These are phyloP conservation scores for Phytophthora kernoviae DNA, from an alignment of 352 stramenopile species.

Conservation along the genomic window DNA sequence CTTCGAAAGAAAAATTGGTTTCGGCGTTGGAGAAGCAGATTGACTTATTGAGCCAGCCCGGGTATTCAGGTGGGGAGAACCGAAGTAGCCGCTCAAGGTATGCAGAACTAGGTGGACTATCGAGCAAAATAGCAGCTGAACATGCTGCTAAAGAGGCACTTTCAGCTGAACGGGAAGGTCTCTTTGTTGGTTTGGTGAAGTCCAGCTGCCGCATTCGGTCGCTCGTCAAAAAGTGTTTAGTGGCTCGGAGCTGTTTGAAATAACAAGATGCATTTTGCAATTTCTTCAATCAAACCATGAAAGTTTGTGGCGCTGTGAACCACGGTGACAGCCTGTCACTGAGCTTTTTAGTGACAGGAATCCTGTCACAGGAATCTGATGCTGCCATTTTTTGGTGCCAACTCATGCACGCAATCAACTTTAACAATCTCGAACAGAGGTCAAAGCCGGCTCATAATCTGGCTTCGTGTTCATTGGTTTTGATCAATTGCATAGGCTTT, in stretches of 20 bases:
- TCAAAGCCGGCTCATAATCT: neutral
- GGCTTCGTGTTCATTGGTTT: neutral
- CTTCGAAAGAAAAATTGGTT: slow-evolving; percentile 4
- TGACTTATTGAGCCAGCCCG: neutral
- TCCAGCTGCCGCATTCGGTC: slow-evolving; percentile 28
- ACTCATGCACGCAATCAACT: too few species aligned
- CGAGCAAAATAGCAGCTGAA: slow-evolving; percentile 40
- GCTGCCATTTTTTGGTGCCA: too few species aligned
- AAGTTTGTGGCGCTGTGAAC: too few species aligned
- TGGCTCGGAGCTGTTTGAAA: neutral
- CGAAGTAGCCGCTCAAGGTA: slow-evolving; percentile 24
- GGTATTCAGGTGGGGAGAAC: slow-evolving; percentile 1
- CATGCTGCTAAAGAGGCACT: slow-evolving; percentile 31
- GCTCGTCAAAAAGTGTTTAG: slow-evolving; percentile 18
- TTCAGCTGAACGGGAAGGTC: slow-evolving; percentile 14
- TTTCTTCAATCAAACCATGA: too few species aligned
- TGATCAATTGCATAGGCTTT: neutral
- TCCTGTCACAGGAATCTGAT: too few species aligned
- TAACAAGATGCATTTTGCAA: neutral
- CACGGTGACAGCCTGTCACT: neutral
- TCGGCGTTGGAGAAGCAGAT: slow-evolving; percentile 3
- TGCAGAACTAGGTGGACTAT: slow-evolving; percentile 33
- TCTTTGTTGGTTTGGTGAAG: slow-evolving; percentile 29
- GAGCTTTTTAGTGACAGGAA: neutral
- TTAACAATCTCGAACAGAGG: neutral